Conservation (phyloP, 495 filamentous ascomycete species). For the Glonium stellatum region DNA sequence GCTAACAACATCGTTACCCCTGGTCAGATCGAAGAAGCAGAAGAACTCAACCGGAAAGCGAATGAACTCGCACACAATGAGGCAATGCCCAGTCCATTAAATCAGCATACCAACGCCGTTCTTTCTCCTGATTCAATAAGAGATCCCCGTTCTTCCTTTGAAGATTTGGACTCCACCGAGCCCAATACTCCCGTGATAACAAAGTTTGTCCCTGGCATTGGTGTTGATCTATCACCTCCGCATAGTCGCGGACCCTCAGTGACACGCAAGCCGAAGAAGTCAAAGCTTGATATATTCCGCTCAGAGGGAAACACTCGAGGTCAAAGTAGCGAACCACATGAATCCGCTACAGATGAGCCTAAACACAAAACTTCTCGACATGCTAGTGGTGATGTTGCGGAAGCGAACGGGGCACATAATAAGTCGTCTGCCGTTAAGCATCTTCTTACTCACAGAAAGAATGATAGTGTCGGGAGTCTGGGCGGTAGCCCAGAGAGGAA, state of each 20-base stretch:
- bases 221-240: slow-evolving; percentile 23
- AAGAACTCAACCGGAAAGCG: background rate
- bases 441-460: slow-evolving; percentile 26
- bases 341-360: slow-evolving; percentile 25
- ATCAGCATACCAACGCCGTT: background rate
- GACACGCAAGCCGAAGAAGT: slow-evolving; percentile 25
- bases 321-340: slow-evolving; percentile 21
- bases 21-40: background rate
- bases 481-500: slow-evolving; percentile 5
- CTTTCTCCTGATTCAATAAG: slow-evolving; percentile 1
- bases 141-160: slow-evolving; percentile 26
- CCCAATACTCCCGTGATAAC: slow-evolving; percentile 25
- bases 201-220: slow-evolving; percentile 19
- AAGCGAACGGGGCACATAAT: slow-evolving; percentile 4
- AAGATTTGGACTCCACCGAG: slow-evolving; percentile 27
- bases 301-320: slow-evolving; percentile 27
- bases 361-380: slow-evolving; percentile 17
- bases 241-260: slow-evolving; percentile 19
- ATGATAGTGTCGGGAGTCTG: slow-evolving; percentile 25
- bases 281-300: slow-evolving; percentile 29
- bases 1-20: background rate
- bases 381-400: slow-evolving; percentile 9
- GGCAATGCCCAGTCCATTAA: background rate
- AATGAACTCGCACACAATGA: background rate
- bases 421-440: slow-evolving; percentile 27